A percentile compares a stretch with the other conserved stretches of the same genome.
Conservation (phyloP, 2,329 filamentous ascomycete genomes). For the Davidsoniella neocaledoniae region DNA sequence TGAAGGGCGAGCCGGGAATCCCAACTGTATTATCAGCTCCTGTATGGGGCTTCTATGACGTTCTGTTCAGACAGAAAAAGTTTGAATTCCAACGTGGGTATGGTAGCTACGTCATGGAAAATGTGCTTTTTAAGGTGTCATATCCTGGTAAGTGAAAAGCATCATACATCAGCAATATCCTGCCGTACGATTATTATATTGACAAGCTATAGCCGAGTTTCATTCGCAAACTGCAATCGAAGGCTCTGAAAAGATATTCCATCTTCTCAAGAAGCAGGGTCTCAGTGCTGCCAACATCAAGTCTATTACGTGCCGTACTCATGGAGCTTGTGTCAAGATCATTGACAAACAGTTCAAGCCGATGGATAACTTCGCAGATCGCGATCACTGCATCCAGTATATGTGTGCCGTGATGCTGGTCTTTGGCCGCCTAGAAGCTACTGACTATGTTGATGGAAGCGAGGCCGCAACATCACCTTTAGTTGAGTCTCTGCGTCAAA, state of each 20-base stretch:
- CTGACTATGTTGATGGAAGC: constrained; percentile 80
- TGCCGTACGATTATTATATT: background rate
- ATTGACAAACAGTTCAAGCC: constrained; percentile 99
- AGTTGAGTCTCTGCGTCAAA: constrained; percentile 79
- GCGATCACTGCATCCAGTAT: constrained; percentile 99
- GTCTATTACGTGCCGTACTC: constrained; percentile 80
- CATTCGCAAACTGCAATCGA: constrained; percentile 98
- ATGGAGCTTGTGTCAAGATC: constrained; percentile 96
- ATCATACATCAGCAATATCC: background rate
- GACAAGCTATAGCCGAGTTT: constrained; percentile 54
- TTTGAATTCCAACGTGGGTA: constrained; percentile 95
- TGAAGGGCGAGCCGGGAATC: constrained; percentile 79
- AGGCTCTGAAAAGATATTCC: constrained; percentile 75
- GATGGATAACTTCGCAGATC: constrained; percentile 99
- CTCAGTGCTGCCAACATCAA: constrained; percentile 93
- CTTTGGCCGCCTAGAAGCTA: constrained; percentile 83
- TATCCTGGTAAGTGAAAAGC: constrained; percentile 59
- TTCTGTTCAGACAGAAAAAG: constrained; percentile 87
- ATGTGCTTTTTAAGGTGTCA: constrained; percentile 98
- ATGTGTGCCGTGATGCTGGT: constrained; percentile 95
- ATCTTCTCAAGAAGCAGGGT: constrained; percentile 64
- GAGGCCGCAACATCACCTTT: constrained; percentile 83
- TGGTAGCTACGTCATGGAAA: constrained; percentile 99
- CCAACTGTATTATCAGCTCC: constrained; percentile 86
- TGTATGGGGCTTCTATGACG: constrained; percentile 97